Conservation (phyloP, 1,284 basidiomycete species). For the Wallemia mellicola region DNA sequence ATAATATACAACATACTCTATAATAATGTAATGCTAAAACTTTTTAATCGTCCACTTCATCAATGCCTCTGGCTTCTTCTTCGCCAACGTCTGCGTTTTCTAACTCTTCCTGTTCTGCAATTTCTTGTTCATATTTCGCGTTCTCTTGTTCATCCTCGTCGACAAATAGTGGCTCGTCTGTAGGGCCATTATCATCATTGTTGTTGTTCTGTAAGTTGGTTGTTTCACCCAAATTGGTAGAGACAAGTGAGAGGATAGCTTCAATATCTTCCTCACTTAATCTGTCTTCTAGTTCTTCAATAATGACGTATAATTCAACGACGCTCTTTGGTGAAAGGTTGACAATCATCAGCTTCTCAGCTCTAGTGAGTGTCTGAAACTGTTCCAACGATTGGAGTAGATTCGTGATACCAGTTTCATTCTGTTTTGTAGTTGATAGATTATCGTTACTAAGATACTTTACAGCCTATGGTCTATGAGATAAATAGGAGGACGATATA, state of each 20-base stretch:
- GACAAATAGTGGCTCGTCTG: neutral
- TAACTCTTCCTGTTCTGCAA: neutral
- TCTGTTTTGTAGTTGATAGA: neutral
- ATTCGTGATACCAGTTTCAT: neutral
- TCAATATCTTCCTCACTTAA: neutral
- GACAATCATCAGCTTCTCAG: neutral
- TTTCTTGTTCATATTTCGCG: neutral
- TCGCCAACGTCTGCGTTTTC: neutral
- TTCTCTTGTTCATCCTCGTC: neutral
- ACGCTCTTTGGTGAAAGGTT: neutral
- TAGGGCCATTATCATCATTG: neutral
- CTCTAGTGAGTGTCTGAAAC: neutral
- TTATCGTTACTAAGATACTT: neutral
- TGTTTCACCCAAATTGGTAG: no score
- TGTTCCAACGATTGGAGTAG: neutral
- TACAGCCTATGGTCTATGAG: neutral
- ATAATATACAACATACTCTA: neutral
- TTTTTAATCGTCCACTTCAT: neutral
- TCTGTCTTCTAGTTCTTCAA: neutral
- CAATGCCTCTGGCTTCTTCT: neutral
- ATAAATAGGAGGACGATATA: neutral
- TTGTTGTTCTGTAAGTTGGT: no score
- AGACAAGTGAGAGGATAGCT: neutral
- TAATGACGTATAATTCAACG: neutral
- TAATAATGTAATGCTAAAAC: neutral